Base-by-base conservation (phyloP, 1,139 yeast genomes). In the Pichia sp. region DNA sequence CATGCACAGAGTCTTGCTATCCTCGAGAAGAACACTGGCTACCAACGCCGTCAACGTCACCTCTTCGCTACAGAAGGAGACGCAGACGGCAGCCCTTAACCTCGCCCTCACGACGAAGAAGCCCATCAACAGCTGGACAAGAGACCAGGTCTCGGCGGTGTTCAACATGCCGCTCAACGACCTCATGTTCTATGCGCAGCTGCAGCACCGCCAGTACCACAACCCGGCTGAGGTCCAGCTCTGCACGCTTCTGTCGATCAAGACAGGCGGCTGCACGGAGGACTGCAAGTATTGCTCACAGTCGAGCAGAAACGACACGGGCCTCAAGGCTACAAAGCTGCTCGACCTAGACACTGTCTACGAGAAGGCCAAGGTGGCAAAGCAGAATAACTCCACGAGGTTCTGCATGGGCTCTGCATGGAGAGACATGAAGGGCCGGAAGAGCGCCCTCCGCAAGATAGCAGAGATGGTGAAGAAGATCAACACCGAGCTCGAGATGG, bases 381-480 rank as follows among this genome's bases (percentile, higher is more conserved):
- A 84, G 61, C 70, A 63, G 5, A 85, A 85, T 58, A 93, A 93
- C 0, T 79, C 86, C 0, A 86, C 95, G 0, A 73, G 95, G 55
- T 86, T 86, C 63, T 86, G 95, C 64, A 81, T 86, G 84, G 95
- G 95, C 44, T 89, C 93, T 12, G 95, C 95, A 1, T 87, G 93
- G 93, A 75, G 95, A 64, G 93, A 85, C 57, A 86, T 87, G 95
- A 72, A 74, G 46, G 95, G 95, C 9, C 73, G 95, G 48, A 86
- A 85, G 64, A 77, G 82, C 23, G 89, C 86, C 0, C 66, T 86
- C 57, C 79, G 75, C 56, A 78, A 74, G 59, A 83, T 86, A 53
- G 72, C 81, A 19, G 78, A 80, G 51, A 85, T 86, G 93, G 84
- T 86, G 23, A 66, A 72, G 25, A 78, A 72, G 53, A 84, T 86